Evolutionary conservation across 140 eudicot genomes (phyloP).

Genomic region (Erigeron philadelphicus): DNA sequence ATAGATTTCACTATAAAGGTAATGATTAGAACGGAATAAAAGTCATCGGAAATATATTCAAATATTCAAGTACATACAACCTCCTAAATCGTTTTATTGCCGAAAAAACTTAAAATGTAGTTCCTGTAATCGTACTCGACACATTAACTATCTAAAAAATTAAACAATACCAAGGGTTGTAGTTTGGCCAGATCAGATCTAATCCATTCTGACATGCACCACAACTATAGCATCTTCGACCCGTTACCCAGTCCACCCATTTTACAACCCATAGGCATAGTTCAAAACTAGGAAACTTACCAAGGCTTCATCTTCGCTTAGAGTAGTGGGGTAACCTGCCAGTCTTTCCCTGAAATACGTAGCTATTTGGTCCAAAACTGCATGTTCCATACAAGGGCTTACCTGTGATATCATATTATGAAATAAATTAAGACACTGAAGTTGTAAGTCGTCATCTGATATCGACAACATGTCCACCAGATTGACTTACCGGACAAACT

Average conservation of each 20-base stretch:
- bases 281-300: conserved; percentile 32
- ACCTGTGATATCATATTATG: conserved; percentile 44
- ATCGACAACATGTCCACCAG: conserved; percentile 10
- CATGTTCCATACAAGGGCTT: conserved; percentile 85
- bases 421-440: background rate
- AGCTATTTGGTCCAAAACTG: conserved; percentile 82
- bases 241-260: background rate
- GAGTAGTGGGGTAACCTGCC: conserved; percentile 71
- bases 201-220: background rate
- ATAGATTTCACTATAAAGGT: background rate
- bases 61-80: background rate
- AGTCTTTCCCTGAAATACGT: conserved; percentile 64
- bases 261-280: background rate
- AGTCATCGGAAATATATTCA: background rate
- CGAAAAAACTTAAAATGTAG: background rate
- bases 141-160: background rate
- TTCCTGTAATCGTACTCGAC: background rate
- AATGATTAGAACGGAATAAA: background rate
- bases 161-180: background rate
- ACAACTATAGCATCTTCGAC: background rate
- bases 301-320: conserved; percentile 70
- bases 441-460: background rate
- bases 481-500: conserved; percentile 73
- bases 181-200: background rate
- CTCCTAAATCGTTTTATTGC: background rate